phyloP scores from a whole-genome alignment of 345 rosid species.

The Citropsis articulata region DNA sequence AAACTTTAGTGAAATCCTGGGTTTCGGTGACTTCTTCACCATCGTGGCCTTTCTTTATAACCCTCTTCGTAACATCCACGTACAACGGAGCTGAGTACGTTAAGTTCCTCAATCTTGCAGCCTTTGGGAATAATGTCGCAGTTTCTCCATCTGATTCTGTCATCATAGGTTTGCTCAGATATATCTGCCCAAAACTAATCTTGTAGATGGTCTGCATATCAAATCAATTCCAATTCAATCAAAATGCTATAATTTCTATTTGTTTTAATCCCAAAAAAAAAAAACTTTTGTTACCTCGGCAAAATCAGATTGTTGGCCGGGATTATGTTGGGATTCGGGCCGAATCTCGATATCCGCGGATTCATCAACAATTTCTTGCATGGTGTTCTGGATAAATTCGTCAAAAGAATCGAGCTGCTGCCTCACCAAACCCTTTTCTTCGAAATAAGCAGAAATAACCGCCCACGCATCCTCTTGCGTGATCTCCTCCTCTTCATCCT shows the following conservation, averaged over 20 bases:
- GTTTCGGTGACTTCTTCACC: slow-evolving; percentile 97
- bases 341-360: slow-evolving; percentile 94
- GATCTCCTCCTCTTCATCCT: slow-evolving; percentile 77
- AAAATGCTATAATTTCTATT: background rate
- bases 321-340: slow-evolving; percentile 97
- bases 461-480: slow-evolving; percentile 97
- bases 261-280: background rate
- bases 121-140: slow-evolving; percentile 94
- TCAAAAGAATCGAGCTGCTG: slow-evolving; percentile 97
- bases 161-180: slow-evolving; percentile 99
- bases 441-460: slow-evolving; percentile 91
- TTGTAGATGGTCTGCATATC: slow-evolving; percentile 86
- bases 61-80: slow-evolving; percentile 90
- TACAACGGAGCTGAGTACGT: slow-evolving; percentile 95
- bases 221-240: slow-evolving; percentile 1
- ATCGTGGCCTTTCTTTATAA: slow-evolving; percentile 94
- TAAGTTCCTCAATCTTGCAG: slow-evolving; percentile 94
- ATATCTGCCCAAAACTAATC: slow-evolving; percentile 93
- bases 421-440: slow-evolving; percentile 90
- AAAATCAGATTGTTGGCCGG: slow-evolving; percentile 86
- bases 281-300: slow-evolving; percentile 52
- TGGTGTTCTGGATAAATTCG: slow-evolving; percentile 94
- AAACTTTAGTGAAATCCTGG: slow-evolving; percentile 90
- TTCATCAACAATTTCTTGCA: slow-evolving; percentile 96
- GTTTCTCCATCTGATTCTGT: slow-evolving; percentile 99